Base-by-base conservation (phyloP, 2,329 filamentous ascomycete species). In the Cladosporium oxysporum region DNA sequence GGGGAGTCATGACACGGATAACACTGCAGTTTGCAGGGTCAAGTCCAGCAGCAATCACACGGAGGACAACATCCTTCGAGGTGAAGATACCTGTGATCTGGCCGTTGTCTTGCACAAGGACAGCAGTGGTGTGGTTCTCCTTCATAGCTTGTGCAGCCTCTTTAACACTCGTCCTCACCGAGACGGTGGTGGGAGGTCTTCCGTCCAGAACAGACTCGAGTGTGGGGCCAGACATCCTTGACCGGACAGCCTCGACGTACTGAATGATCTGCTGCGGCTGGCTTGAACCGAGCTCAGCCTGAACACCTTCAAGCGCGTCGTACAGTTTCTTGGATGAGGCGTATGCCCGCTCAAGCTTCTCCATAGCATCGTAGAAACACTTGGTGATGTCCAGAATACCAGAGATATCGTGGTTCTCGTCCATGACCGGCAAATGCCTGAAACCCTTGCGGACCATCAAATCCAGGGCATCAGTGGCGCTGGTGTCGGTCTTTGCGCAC, bases 311-410 rank as follows among this genome's bases (percentile, higher is more conserved):
- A 66, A 99, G 83, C 37, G 95, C 95, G 83, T 98, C 95, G 79
- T 99, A 98, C 26, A 99, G 86, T 80, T 97, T 97, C 72, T 95
- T 89, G n/a, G 95, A 99, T 18, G 95, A 98, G 70, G 92, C 93
- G 79, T 99, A 99, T 60, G 95, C 95, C 61, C 95, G 90, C 83
- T 99, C 95, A 67, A 99, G 83, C 84, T 99, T 99, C 84, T 99
- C 95, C 95, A 99, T 99, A 52, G 95, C 95, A 81, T 99, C 95
- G 81, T 99, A 99, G 80, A 99, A 99, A 81, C 95, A 99, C 81
- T 98, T 99, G 66, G 95, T 99, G 74, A 99, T 99, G 79, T 99
- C 95, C 64, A 99, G 83, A 71, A 99, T 93, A 83, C 95, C 95
- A 8, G 93, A 96, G 69, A 99, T 99, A 76, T 99, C 94, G 80